phyloP scores from a whole-genome alignment of 768 basidiomycete genomes.

The Piloderma croceum region DNA sequence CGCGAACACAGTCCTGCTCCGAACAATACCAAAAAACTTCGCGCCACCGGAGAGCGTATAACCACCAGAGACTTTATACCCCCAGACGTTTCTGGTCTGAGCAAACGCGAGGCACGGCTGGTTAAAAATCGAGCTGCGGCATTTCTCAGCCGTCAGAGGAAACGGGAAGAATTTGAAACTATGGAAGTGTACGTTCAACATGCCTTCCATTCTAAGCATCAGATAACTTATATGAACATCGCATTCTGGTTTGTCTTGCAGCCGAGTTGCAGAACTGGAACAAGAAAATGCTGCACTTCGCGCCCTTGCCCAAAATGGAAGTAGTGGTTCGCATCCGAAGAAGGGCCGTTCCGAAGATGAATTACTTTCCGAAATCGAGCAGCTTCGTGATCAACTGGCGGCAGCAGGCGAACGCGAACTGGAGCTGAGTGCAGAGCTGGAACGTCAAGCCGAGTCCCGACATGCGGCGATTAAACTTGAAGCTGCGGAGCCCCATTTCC shows the following conservation, averaged over 20 bases:
- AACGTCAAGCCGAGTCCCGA: constrained; percentile 28
- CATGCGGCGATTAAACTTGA: constrained; percentile 50
- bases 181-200: constrained; percentile 76
- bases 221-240: constrained; percentile 7
- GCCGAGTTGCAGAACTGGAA: constrained; percentile 79
- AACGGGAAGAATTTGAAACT: constrained; percentile 85
- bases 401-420: constrained; percentile 63
- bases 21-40: constrained; percentile 41
- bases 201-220: constrained; percentile 10
- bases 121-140: constrained; percentile 92
- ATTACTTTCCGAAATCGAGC: constrained; percentile 57
- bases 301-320: constrained; percentile 46
- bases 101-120: constrained; percentile 85
- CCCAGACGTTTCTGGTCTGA: constrained; percentile 81
- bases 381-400: constrained; percentile 58
- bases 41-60: constrained; percentile 42
- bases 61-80: constrained; percentile 80
- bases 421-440: constrained; percentile 58
- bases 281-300: constrained; percentile 76
- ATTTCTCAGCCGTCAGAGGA: constrained; percentile 85
- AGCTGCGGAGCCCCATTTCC: constrained; percentile 45
- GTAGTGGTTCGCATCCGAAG: constrained; percentile 22
- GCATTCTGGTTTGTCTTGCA: constrained; percentile 26
- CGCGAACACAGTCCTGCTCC: constrained; percentile 45
- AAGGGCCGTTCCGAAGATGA: constrained; percentile 26